These are phyloP conservation scores for Esteya vermicola DNA, from an alignment of 2,329 filamentous ascomycete genomes.

Conservation along the genomic window DNA sequence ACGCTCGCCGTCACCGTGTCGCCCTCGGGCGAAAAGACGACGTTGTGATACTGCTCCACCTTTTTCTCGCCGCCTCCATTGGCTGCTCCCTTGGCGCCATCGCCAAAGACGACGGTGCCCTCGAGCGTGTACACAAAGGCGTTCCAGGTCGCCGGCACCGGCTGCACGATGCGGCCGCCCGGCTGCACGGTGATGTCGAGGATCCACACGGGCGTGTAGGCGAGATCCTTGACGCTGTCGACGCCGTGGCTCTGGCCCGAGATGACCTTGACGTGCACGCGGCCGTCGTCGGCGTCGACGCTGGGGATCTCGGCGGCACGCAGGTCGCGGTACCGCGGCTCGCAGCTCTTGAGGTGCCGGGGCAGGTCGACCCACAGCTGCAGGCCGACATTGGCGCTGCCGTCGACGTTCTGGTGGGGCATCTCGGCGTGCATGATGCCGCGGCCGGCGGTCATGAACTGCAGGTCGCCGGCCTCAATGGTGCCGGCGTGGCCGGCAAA, in stretches of 20 bases:
- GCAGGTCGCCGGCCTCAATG: conserved; percentile 74
- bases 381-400: conserved; percentile 67
- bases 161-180: conserved; percentile 63
- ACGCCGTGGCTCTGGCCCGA: conserved; percentile 72
- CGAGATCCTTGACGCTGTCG: conserved; percentile 77
- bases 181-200: conserved; percentile 71
- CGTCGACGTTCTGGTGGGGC: conserved; percentile 66
- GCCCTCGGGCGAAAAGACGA: conserved; percentile 71
- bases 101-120: conserved; percentile 47
- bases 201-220: conserved; percentile 92
- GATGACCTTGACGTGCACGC: conserved; percentile 78
- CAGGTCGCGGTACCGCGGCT: conserved; percentile 84
- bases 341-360: conserved; percentile 65
- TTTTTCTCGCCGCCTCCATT: conserved; percentile 27
- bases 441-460: conserved; percentile 92
- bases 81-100: conserved; percentile 23
- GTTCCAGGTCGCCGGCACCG: conserved; percentile 71
- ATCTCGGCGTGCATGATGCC: conserved; percentile 96
- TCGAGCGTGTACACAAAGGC: conserved; percentile 78
- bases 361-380: conserved; percentile 95
- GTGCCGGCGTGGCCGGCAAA: conserved; percentile 78
- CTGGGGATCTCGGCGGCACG: conserved; percentile 63
- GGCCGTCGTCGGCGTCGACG: conserved; percentile 56
- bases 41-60: conserved; percentile 56
- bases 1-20: conserved; percentile 63